Evolutionary conservation across 2,329 filamentous ascomycete genomes (phyloP).

Genomic region (Colletotrichum chlorophyti): DNA sequence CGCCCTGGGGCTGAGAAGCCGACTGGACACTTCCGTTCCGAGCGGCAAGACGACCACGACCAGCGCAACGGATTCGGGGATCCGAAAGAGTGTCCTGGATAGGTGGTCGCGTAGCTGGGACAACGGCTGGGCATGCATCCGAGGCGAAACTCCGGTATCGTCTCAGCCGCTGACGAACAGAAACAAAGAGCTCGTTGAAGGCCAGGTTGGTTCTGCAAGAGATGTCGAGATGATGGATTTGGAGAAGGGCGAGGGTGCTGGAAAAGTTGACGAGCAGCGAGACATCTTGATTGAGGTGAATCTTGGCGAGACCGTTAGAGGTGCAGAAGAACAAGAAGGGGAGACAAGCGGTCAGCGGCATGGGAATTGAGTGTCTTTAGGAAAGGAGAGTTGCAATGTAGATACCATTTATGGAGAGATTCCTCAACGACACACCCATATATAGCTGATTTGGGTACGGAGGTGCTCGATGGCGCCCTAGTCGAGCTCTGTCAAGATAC

Average conservation of each 20-base stretch:
- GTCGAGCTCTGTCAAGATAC: too few species aligned
- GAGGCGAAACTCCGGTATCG: too few species aligned
- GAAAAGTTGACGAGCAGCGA: not conserved
- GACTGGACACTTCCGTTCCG: not conserved
- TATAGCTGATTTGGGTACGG: too few species aligned
- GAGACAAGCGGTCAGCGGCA: not conserved
- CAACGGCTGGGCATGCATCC: too few species aligned
- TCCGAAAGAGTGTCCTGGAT: not conserved
- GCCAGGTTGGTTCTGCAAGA: not conserved
- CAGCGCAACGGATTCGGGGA: not conserved
- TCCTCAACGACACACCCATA: too few species aligned
- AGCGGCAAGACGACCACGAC: not conserved
- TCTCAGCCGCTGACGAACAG: too few species aligned
- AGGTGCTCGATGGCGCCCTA: too few species aligned
- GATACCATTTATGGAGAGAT: not conserved
- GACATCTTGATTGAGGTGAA: not conserved
- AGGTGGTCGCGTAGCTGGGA: not conserved
- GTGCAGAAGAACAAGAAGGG: not conserved
- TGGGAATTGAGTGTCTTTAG: not conserved
- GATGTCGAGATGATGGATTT: constrained; percentile 17
- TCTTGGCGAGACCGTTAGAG: not conserved
- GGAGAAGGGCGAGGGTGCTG: not conserved
- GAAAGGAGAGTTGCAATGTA: not conserved
- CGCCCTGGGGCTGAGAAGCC: not conserved
- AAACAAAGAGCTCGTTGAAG: not conserved